phyloP scores from a whole-genome alignment of 495 filamentous ascomycete species.

The Lasiosphaeris hirsuta region DNA sequence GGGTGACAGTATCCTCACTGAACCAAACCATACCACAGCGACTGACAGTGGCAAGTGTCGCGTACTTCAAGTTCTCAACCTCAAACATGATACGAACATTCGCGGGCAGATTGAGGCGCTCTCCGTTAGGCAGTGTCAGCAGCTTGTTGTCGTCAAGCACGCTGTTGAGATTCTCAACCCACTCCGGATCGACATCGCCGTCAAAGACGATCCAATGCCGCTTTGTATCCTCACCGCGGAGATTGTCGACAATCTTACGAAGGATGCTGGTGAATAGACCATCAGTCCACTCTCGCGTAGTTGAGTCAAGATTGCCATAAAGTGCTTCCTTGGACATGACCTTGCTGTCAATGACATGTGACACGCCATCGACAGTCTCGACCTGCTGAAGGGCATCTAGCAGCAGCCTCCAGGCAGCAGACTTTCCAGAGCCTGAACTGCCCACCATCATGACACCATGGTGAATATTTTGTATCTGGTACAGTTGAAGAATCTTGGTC shows the following conservation, averaged over 20 bases:
- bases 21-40: constrained; percentile 99
- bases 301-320: constrained; percentile 93
- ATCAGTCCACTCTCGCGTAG: constrained; percentile 97
- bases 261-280: constrained; percentile 97
- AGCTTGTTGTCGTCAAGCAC: constrained; percentile 99
- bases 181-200: constrained; percentile 97
- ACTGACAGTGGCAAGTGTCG: constrained; percentile 93
- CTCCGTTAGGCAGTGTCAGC: constrained; percentile 92
- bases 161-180: constrained; percentile 99
- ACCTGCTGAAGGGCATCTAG: constrained; percentile 87
- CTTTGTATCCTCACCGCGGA: constrained; percentile 93
- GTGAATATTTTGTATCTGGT: constrained; percentile 95
- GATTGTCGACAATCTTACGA: constrained; percentile 96
- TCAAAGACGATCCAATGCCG: constrained; percentile 99
- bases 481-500: constrained; percentile 91
- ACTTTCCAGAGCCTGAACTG: constrained; percentile 91
- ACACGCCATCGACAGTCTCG: constrained; percentile 89
- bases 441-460: constrained; percentile 99
- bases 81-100: constrained; percentile 99
- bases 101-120: constrained; percentile 86
- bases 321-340: constrained; percentile 99
- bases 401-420: constrained; percentile 89
- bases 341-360: constrained; percentile 97
- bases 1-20: constrained; percentile 92
- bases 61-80: constrained; percentile 97